Base-by-base conservation (phyloP, 805 yeast species). In the Wickerhamiella galacta region DNA sequence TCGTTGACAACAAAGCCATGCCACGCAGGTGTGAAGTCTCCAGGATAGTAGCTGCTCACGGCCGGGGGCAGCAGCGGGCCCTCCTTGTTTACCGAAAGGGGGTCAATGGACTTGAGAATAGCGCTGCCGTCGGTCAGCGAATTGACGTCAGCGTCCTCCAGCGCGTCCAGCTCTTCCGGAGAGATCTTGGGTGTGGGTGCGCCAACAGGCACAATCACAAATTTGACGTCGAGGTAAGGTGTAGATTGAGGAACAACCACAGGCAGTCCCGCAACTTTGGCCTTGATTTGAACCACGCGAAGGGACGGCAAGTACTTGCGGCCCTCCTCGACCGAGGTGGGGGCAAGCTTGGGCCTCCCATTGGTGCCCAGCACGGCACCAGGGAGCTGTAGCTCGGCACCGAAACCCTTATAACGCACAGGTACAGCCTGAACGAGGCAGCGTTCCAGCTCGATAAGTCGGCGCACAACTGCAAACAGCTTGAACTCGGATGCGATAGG, bases 211-310 rank as follows among this genome's bases (percentile, higher is more conserved):
- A 75, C 72, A 25, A 82, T 70, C 28, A 80, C 53, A 37, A 78
- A 75, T 54, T 85, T 82, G 16, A 90, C 42, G 20, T 71, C 72
- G 38, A 92, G 59, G 54, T 81, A 85, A 6, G 81, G 72, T 31
- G 68, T 66, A 2, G 95, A 70, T 17, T 67, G 64, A 18, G 94
- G 76, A 0, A 83, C 70, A 19, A 79, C 72, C 20, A 60, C 60
- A 11, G 56, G 51, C 59, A 85, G 95, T 21, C 96, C 96, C 3
- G 94, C 87, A 27, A 87, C 94, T 40, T 67, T 65, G 57, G 82
- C 82, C 37, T 68, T 70, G 27, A 92, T 75, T 32, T 68, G 69
- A 19, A 83, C 42, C 11, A 83, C 58, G 46, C 75, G 70, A 31
- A 85, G 54, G 29, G 62, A 55, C 27, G 95, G 95, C 21, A 83